Evolutionary conservation across 805 yeast species (phyloP), one percentile per base, ranked within the genome.

Genomic region (Dipodascopsis tothii): DNA sequence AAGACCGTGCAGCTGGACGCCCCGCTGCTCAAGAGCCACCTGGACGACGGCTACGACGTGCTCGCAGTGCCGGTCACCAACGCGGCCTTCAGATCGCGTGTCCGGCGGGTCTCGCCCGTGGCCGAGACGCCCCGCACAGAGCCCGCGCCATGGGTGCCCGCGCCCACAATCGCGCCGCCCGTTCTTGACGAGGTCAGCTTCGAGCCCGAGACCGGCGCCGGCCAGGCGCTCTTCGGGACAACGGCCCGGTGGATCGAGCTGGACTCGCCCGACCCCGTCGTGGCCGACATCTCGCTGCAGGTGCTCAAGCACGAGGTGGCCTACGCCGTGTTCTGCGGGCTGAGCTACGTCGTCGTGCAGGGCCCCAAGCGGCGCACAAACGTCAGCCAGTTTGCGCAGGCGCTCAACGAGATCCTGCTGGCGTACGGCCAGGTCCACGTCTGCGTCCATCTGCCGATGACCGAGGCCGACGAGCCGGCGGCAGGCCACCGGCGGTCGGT

Each of bases 161-260:
- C 20, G 25, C 38, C 21, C 22, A 19, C 5, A 5, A 33, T 43
- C 5, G 14, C 39, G 2, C 53, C 52, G 21, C 52, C 51, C 1
- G 32, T 28, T 7, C 32, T 39, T 7, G 30, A 43, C 5, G 54
- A 50, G 20, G 49, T 50, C 22, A 37, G 25, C 19, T 6, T 50
- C 5, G 37, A 27, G 25, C 51, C 52, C 3, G 34, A 45, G 14
- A 35, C 41, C 11, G 33, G 38, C 11, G 32, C 33, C 20, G 28
- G 47, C 14, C 41, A 47, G 21, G 45, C 45, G 21, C 45, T 46
- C 7, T 34, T 81, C 20, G 85, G 84, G 0, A 54, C 80, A 23
- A 59, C 80, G 2, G 73, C 85, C 0, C 75, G 82, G 2, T 81
- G 86, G 85, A 65, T 79, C n/a, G 85, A 80, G 54, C 60, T 80